Evolutionary conservation across 257 asterid genomes (phyloP), one percentile per base, ranked within the genome.

Genomic region (Dorcoceras hygrometricum): DNA sequence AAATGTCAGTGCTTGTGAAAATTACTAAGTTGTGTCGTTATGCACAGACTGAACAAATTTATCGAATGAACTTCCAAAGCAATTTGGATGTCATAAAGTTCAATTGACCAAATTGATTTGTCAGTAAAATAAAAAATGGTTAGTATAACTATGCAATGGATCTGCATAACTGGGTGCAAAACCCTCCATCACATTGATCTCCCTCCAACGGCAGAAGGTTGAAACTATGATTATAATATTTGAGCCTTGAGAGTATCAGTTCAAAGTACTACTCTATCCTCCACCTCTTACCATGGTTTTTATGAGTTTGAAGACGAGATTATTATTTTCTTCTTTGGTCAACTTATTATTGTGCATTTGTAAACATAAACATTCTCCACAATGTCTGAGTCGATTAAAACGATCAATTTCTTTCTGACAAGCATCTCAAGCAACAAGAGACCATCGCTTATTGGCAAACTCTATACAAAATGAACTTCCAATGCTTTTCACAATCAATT

Each of bases 321-420:
- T 23, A 32, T 32, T 56, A 24, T 66, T 72, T 59, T 48, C 32
- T 23, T 59, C 56, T 32, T 14, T 32, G 12, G 8, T 24, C 56
- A 11, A 29, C 66, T 57, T 36, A 23, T n/a, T 63, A 57, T 6
- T 43, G 59, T 4, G 10, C 6, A 12, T 59, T 62, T 64, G 19
- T 32, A 59, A 48, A 11, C 28, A 4, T 32, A 32, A 20, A 29
- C 20, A 11, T 39, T 39, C n/a, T 39, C 50, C 3, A 39, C 50
- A 11, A 31, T 4, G 50, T 39, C n/a, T 12, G n/a, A 39, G 50
- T 39, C 50, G 2, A 46, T 20, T n/a, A 19, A 24, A 65, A n/a
- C n/a, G n/a, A n/a, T n/a, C n/a, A 5, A 9, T 46, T 7, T 65
- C 39, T 20, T 18, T 27, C 25, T 11, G 61, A 5, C 23, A 61